Evolutionary conservation across 2,329 filamentous ascomycete species (phyloP), one percentile per base, ranked within the genome.

Genomic region (Zopfia rhizophila): DNA sequence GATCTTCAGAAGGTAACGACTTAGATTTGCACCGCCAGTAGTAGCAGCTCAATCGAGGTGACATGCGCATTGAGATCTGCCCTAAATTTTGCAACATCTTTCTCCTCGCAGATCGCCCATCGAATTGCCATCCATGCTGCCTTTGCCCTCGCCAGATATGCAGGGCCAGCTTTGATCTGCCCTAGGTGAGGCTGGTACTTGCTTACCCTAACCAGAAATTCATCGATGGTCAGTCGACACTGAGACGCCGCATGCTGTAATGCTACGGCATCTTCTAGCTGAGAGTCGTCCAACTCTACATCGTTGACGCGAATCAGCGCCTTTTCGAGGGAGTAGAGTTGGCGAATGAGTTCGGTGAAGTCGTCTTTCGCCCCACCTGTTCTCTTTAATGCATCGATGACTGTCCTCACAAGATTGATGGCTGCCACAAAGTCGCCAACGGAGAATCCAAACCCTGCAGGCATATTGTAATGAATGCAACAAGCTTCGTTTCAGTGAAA

Each of bases 371-470:
- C 53, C 4, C 56, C 53, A 23, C 53, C 55, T 7, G 50, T 57
- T 38, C 60, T 58, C 11, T 58, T 46, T 24, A 68, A 45, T 16
- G 57, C 54, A 25, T 60, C 56, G 37, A 69, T 57, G 1, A 68
- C 60, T 14, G 60, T 51, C 30, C 55, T 40, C 14, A 67, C 53
- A 17, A 70, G 51, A 25, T 59, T 60, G 8, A 67, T 49, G 7
- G 54, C 65, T 2, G 59, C 54, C 19, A 68, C 53, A 12, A 69
- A 56, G 44, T 69, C 66, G 28, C 63, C 61, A 23, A 63, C 52
- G 3, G 56, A 56, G 52, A 63, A 70, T 6, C 66, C 67, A 42
- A 70, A 69, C n/a, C 53, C 42, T 7, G 47, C 48, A 19, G 51
- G 36, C 48, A 54, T 51, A n/a, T n/a, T n/a, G n/a, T n/a, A n/a